phyloP scores from a whole-genome alignment of 2,329 filamentous ascomycete genomes.

The Cordyceps cicadae region DNA sequence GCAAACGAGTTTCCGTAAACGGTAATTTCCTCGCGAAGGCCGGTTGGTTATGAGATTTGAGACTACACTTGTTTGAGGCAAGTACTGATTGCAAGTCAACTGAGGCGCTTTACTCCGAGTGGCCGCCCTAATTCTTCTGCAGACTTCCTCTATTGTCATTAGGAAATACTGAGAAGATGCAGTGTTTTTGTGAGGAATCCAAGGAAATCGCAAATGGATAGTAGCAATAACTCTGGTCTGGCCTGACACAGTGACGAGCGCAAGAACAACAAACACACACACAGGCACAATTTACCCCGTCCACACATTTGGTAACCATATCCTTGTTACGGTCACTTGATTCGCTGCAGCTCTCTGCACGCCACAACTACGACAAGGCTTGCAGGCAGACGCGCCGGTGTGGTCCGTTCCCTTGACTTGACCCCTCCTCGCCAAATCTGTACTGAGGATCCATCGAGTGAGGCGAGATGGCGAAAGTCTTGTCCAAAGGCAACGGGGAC shows the following conservation, averaged over 20 bases:
- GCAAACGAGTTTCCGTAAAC: conserved; percentile 2
- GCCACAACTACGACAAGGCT: background rate
- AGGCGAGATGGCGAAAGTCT: background rate
- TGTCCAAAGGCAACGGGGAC: background rate
- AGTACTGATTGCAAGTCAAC: too few relatives aligned
- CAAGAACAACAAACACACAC: background rate
- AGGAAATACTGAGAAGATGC: too few relatives aligned
- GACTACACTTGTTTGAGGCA: background rate
- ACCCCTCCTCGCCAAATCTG: background rate
- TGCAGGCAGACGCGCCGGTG: background rate
- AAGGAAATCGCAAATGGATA: background rate
- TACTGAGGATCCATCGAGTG: background rate
- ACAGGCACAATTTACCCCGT: background rate
- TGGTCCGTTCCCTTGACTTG: background rate
- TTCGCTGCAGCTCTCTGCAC: background rate
- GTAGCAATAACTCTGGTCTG: background rate
- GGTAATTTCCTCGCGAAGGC: conserved; percentile 1
- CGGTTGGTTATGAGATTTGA: background rate
- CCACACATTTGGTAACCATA: background rate
- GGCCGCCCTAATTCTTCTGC: background rate
- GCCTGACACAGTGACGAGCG: too few relatives aligned
- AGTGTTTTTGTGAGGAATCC: too few relatives aligned
- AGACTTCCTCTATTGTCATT: too few relatives aligned
- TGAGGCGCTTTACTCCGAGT: background rate
- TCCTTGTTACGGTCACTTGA: conserved; percentile 4